These are phyloP conservation scores for Fraxinus baroniana DNA, from an alignment of 305 asterid genomes.

Conservation along the genomic window DNA sequence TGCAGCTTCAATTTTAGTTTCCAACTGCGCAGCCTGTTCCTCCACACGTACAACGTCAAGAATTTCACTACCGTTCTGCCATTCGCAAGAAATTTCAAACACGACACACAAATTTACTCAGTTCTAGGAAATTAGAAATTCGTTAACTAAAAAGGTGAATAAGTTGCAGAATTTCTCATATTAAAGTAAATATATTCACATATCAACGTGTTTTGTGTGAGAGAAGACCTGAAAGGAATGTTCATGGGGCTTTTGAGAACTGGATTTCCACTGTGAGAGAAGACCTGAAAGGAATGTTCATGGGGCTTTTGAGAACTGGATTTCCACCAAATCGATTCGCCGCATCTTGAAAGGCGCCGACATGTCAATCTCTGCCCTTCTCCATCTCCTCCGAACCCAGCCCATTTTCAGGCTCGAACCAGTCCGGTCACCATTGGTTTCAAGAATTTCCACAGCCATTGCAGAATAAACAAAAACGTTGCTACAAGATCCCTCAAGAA, in stretches of 20 bases:
- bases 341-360: constrained; percentile 91
- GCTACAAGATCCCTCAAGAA: not conserved
- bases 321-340: constrained; percentile 83
- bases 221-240: constrained; percentile 34
- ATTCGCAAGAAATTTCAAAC: not conserved
- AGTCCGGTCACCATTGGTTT: constrained; percentile 11
- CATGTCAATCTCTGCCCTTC: constrained; percentile 73
- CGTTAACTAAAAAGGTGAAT: constrained; percentile 17
- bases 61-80: constrained; percentile 37
- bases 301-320: constrained; percentile 50
- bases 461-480: constrained; percentile 3
- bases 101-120: not conserved
- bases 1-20: constrained; percentile 51
- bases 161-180: not conserved
- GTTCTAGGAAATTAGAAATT: not conserved
- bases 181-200: not conserved
- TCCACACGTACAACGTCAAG: constrained; percentile 55
- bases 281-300: constrained; percentile 13
- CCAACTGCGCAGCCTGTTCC: constrained; percentile 69
- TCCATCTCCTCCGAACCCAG: constrained; percentile 8
- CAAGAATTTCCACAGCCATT: constrained; percentile 30
- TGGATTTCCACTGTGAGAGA: too few relatives aligned
- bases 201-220: not conserved
- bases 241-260: too few relatives aligned
- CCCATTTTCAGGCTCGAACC: constrained; percentile 28